phyloP scores from a whole-genome alignment of 2,329 filamentous ascomycete genomes.

The Pseudocercospora macadamiae region DNA sequence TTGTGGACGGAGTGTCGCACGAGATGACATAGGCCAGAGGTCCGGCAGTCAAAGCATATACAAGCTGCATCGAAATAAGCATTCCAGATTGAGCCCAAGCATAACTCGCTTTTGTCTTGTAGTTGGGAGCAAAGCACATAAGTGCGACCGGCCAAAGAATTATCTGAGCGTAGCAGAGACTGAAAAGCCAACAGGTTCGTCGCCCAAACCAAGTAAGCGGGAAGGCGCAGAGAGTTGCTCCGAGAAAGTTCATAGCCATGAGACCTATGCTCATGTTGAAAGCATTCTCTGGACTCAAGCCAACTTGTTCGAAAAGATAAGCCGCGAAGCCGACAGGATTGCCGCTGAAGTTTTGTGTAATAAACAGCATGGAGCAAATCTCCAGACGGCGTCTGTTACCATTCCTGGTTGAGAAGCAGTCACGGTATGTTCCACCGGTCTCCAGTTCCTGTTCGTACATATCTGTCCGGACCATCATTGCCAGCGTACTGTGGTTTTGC shows the following conservation, averaged over 20 bases:
- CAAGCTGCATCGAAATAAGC: slow-evolving; percentile 6
- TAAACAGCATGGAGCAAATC: slow-evolving; percentile 8
- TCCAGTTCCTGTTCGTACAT: slow-evolving; percentile 57
- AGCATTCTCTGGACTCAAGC: slow-evolving; percentile 2
- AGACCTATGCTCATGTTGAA: slow-evolving; percentile 10
- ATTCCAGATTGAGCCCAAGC: slow-evolving; percentile 9
- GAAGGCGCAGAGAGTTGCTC: not conserved
- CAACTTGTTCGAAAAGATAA: slow-evolving; percentile 7
- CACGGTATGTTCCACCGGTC: slow-evolving; percentile 50
- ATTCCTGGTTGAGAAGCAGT: slow-evolving; percentile 49
- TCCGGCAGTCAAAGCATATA: not conserved
- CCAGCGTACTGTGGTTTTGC: not conserved
- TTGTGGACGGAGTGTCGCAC: not conserved
- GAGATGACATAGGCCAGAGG: slow-evolving; percentile 2
- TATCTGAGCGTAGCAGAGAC: slow-evolving; percentile 2
- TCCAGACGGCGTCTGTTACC: slow-evolving; percentile 1
- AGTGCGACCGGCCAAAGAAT: slow-evolving; percentile 1
- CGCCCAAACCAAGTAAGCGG: not conserved
- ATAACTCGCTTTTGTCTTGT: not conserved
- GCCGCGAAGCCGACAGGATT: slow-evolving; percentile 6
- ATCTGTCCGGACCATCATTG: slow-evolving; percentile 41
- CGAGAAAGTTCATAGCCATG: slow-evolving; percentile 4
- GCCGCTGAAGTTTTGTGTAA: slow-evolving; percentile 1
- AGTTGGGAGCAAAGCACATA: not conserved
- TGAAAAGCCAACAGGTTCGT: slow-evolving; percentile 5